phyloP scores from a whole-genome alignment of 352 stramenopile species.

The Thraustochytrium sp. region DNA sequence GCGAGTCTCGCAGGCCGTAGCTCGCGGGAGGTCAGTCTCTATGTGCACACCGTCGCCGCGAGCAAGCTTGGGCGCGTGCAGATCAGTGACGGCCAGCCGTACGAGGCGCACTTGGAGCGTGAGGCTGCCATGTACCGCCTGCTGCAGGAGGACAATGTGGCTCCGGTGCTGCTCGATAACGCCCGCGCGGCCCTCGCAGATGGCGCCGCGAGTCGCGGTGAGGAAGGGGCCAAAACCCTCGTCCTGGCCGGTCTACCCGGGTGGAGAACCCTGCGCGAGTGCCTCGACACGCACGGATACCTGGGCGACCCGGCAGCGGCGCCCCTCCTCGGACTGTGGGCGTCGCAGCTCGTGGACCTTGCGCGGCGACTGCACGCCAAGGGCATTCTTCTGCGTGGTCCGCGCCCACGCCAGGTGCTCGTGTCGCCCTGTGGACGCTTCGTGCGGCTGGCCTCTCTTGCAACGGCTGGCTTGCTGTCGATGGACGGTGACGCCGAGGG shows the following conservation, averaged over 20 bases:
- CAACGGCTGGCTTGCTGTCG: slow-evolving; percentile 2
- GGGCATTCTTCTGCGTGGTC: slow-evolving; percentile 25
- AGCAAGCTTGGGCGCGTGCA: not conserved
- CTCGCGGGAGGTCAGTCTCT: no score
- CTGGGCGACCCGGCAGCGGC: not conserved
- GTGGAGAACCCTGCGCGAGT: slow-evolving; percentile 14
- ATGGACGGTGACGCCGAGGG: not conserved
- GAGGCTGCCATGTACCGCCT: slow-evolving; percentile 36
- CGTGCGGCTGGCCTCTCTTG: not conserved
- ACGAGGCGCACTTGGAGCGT: slow-evolving; percentile 27
- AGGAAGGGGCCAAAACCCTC: not conserved
- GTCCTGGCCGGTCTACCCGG: not conserved
- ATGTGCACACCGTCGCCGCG: no score
- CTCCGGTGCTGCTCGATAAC: slow-evolving; percentile 12
- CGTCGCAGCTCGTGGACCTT: not conserved
- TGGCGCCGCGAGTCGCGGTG: not conserved
- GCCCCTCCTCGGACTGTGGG: not conserved
- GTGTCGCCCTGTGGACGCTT: slow-evolving; percentile 33
- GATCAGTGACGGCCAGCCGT: not conserved
- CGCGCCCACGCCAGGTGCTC: slow-evolving; percentile 7
- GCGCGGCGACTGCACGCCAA: not conserved
- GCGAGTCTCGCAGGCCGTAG: no score
- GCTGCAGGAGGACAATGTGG: not conserved
- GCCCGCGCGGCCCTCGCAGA: not conserved
- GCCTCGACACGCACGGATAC: not conserved